Base-by-base conservation (phyloP, 768 basidiomycete species). In the Melanogaster broomeanus region DNA sequence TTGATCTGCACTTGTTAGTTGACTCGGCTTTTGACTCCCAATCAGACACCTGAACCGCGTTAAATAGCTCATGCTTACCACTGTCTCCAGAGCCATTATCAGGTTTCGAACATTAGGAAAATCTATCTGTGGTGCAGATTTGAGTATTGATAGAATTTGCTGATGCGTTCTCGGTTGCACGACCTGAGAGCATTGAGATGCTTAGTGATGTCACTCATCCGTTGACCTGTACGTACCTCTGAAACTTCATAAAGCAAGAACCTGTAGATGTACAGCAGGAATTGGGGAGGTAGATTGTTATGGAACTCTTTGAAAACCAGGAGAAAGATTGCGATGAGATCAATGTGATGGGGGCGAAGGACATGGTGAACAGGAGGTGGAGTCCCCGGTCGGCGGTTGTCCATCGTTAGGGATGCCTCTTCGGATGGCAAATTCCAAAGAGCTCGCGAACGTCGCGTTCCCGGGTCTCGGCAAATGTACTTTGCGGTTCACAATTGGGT, bases 281-380 rank as follows among this genome's bases (percentile, higher is more conserved):
- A 90, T 7, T 68, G 56, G 19, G 79, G 63, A 2, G 87, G 81
- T 10, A 89, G 74, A 22, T 74, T 74, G 49, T 75, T 77, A 38
- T 77, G 69, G 51, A 75, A 74, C 56, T 87, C 83, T 62, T 81
- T 85, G 66, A 84, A 88, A 4, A 80, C 71, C 12, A 86, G 71
- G 52, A 83, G 72, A 31, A 91, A 72, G 22, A 90, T 72, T 30
- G 79, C 78, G 28, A 92, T 73, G 15, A 92, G 72, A 43, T 79
- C 78, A 45, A 93, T 73, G 63, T 93, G 91, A 60, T 93, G 90
- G 1, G 90, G 88, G 48, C 83, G 77, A 25, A 93, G 75, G 49
- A 83, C 75, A 67, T 89, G 85, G 45, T 83, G 79, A 7, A 79
- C 77, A 1, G 85, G 83, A 8, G 85, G 82, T 48, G 81, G 82